Base-by-base conservation (phyloP, 257 asterid genomes). In the Lavandula angustifolia region DNA sequence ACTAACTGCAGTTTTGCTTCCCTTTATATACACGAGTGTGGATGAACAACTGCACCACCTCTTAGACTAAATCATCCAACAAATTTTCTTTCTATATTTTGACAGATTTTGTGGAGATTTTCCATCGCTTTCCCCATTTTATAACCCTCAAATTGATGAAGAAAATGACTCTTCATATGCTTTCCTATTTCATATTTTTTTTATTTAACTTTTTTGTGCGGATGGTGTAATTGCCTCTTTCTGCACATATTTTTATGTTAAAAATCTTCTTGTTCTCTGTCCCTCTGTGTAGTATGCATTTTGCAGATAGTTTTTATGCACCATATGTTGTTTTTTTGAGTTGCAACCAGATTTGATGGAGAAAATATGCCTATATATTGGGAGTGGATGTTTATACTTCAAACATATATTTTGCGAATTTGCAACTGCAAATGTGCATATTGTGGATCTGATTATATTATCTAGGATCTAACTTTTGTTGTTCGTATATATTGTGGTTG, bases 31-130 rank as follows among this genome's bases (percentile, higher is more conserved):
- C 37, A 10, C 13, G 47, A 35, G 32, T 56, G 7, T 34, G 4
- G 33, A 14, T n/a, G 12, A 6, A 54, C 38, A 33, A 32, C 37
- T 6, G 3, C 46, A 55, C 38, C 7, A 4, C 38, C 7, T 34
- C 38, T 34, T 6, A 13, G 46, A 67, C 33, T 58, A 34, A 60
- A 29, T 48, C 32, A 54, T 9, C 22, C n/a, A 4, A 48, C 0
- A 16, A 3, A 31, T 66, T 6, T 54, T 8, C 0, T 60, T 13
- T 43, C 54, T 18, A 50, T 69, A 29, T 72, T 65, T 58, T 70
- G 4, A 2, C 6, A 71, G 82, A 79, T 78, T 54, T 71, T 74
- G 64, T 54, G 14, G 65, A 78, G 77, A 74, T 76, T 68, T 69
- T 66, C 7, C 12, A 40, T 14, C 54, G 47, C 75, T 34, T 46